phyloP scores from a whole-genome alignment of 2,329 filamentous ascomycete genomes.

The Neophaeococcomyces mojaviensis region DNA sequence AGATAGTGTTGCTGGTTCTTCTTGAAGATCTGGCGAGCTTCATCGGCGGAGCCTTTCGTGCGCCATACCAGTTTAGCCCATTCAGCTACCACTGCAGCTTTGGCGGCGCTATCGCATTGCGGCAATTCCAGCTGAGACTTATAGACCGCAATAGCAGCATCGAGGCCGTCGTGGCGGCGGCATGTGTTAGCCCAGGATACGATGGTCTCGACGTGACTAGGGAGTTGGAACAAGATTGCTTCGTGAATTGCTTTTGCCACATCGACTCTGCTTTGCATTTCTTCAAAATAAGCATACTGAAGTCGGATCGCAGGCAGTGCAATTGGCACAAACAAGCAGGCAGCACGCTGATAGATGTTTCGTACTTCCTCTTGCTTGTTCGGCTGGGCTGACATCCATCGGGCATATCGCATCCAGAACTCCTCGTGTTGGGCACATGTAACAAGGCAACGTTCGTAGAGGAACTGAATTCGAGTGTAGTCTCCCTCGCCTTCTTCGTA shows the following conservation, averaged over 20 bases:
- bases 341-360: slow-evolving; percentile 83
- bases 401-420: slow-evolving; percentile 93
- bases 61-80: slow-evolving; percentile 86
- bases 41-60: slow-evolving; percentile 69
- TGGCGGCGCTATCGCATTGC: slow-evolving; percentile 66
- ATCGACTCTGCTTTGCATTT: slow-evolving; percentile 67
- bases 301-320: slow-evolving; percentile 75
- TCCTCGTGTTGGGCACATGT: slow-evolving; percentile 94
- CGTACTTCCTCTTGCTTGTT: slow-evolving; percentile 83
- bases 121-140: slow-evolving; percentile 71
- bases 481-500: slow-evolving; percentile 86
- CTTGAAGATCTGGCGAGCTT: slow-evolving; percentile 74
- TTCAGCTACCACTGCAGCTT: slow-evolving; percentile 78
- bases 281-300: slow-evolving; percentile 92
- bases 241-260: slow-evolving; percentile 79
- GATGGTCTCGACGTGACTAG: slow-evolving; percentile 79
- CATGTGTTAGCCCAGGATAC: slow-evolving; percentile 80
- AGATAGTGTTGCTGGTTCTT: slow-evolving; percentile 77
- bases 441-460: slow-evolving; percentile 91
- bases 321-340: slow-evolving; percentile 78
- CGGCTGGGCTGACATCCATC: slow-evolving; percentile 80
- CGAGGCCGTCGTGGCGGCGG: slow-evolving; percentile 72
- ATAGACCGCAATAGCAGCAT: slow-evolving; percentile 76
- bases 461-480: slow-evolving; percentile 64
- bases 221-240: slow-evolving; percentile 66